Conservation (phyloP, 139 green algal species). For the Eudorina sp. region DNA sequence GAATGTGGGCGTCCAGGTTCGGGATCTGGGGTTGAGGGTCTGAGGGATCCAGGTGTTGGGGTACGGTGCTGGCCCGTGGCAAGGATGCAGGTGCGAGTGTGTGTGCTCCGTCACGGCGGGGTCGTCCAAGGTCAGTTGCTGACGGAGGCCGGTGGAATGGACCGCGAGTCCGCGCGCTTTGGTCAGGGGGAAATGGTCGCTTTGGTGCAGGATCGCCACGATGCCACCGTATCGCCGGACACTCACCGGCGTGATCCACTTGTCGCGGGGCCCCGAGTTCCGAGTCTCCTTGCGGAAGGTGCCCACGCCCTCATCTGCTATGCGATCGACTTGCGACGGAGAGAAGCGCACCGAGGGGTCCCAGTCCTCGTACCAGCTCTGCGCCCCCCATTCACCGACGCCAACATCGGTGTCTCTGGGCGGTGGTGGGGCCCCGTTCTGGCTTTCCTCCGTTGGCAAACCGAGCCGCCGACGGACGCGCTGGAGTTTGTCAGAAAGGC, state of each 20-base stretch:
- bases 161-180: too few species aligned
- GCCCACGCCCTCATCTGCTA: constrained; percentile 51
- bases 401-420: neutral
- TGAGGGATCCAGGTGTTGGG: too few species aligned
- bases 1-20: too few species aligned
- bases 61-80: too few species aligned
- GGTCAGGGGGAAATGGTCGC: too few species aligned
- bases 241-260: constrained; percentile 72
- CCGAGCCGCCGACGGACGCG: constrained; percentile 41
- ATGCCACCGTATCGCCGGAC: too few species aligned
- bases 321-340: constrained; percentile 54
- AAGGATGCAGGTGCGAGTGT: too few species aligned
- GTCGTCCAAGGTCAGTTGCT: too few species aligned
- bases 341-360: constrained; percentile 62
- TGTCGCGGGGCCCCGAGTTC: constrained; percentile 60
- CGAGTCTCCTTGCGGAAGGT: constrained; percentile 18
- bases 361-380: constrained; percentile 68
- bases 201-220: too few species aligned
- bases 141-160: too few species aligned
- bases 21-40: too few species aligned
- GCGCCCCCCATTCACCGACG: constrained; percentile 37
- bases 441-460: neutral
- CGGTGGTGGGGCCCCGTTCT: neutral
- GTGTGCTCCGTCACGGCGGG: too few species aligned
- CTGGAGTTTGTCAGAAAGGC: constrained; percentile 8